These are phyloP conservation scores for Crithidia sp. DNA, from an alignment of 208 protist genomes.

Conservation along the genomic window DNA sequence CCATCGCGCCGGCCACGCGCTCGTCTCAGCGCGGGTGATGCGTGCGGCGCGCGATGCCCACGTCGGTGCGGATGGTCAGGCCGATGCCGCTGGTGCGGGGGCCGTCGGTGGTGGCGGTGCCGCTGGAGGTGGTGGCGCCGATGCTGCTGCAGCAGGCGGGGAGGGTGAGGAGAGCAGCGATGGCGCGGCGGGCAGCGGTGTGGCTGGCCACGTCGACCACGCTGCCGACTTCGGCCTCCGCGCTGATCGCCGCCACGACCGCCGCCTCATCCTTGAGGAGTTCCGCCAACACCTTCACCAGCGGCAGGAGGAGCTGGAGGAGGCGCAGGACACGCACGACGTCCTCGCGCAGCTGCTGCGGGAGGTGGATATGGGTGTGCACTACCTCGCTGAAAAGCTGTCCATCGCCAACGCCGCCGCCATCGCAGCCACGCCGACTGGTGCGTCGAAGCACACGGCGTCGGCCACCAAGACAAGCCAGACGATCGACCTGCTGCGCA, in stretches of 20 bases:
- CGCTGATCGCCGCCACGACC: conserved; percentile 52
- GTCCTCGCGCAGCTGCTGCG: conserved; percentile 72
- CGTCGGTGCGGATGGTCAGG: conserved; percentile 3
- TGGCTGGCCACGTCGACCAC: conserved; percentile 29
- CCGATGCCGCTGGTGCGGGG: conserved; percentile 4
- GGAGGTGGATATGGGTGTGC: conserved; percentile 88
- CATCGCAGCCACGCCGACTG: background rate
- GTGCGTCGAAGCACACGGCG: conserved; percentile 7
- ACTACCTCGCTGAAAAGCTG: conserved; percentile 91
- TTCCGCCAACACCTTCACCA: conserved; percentile 89
- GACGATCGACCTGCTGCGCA: conserved; percentile 57
- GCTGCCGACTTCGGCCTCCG: conserved; percentile 64
- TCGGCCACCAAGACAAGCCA: conserved; percentile 16
- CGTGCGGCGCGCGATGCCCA: conserved; percentile 43
- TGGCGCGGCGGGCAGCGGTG: conserved; percentile 7
- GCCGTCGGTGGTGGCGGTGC: background rate
- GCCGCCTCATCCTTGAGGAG: conserved; percentile 83
- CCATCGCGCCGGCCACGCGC: conserved; percentile 59
- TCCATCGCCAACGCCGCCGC: conserved; percentile 23
- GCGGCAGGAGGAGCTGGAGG: conserved; percentile 60
- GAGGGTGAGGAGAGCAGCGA: conserved; percentile 9
- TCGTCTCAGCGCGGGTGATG: conserved; percentile 40
- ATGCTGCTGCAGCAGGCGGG: background rate
- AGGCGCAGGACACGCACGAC: conserved; percentile 68
- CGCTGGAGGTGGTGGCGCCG: background rate